Conservation (phyloP, 148 eudicot species). For the Mesembryanthemum crystallinum region DNA sequence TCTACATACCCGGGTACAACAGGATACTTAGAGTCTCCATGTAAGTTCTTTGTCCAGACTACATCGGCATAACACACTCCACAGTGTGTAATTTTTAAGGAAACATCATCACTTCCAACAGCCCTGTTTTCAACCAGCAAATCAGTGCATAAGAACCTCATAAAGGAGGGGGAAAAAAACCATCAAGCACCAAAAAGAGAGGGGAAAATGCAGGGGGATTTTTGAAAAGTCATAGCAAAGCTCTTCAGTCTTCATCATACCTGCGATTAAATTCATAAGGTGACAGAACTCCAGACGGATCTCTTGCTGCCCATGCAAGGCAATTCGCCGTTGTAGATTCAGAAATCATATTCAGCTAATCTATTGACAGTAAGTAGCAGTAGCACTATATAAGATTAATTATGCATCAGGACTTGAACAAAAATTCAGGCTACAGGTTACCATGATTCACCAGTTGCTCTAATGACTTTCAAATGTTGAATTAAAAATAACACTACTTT, state of each 20-base stretch:
- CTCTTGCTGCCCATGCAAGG: constrained; percentile 79
- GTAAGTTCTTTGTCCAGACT: constrained; percentile 56
- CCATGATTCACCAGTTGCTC: no score
- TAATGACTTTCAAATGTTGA: no score
- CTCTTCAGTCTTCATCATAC: constrained; percentile 26
- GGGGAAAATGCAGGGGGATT: neutral
- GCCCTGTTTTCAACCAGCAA: constrained; percentile 36
- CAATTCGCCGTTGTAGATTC: constrained; percentile 40
- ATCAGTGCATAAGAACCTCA: constrained; percentile 8
- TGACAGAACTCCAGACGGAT: constrained; percentile 74
- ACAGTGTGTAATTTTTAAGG: constrained; percentile 65
- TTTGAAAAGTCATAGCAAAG: neutral
- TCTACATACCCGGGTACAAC: neutral
- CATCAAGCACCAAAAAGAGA: neutral
- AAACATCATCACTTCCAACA: constrained; percentile 66
- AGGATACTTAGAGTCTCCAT: constrained; percentile 49
- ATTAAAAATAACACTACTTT: no score
- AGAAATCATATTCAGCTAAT: constrained; percentile 31
- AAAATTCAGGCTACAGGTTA: no score
- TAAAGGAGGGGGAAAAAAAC: neutral
- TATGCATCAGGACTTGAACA: no score
- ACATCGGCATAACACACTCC: constrained; percentile 96
- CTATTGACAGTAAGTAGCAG: constrained; percentile 12
- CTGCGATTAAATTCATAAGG: constrained; percentile 73
- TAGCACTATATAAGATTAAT: neutral